These are phyloP conservation scores for Aspergillus cavernicola DNA, from an alignment of 495 filamentous ascomycete species.

Conservation along the genomic window DNA sequence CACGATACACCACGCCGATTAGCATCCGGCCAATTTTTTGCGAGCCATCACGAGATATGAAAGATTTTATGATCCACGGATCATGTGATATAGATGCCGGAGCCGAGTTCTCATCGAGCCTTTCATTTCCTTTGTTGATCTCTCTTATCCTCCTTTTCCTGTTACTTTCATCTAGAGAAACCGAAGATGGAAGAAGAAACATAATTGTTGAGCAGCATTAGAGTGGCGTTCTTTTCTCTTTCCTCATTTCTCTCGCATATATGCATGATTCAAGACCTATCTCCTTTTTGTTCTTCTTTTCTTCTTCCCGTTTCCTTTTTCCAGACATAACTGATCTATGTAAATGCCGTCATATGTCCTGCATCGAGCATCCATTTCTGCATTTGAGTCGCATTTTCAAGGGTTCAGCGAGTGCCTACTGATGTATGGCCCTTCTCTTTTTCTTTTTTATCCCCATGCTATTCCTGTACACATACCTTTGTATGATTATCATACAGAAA, in stretches of 20 bases:
- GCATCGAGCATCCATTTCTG: slow-evolving; percentile 24
- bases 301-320: slow-evolving; percentile 9
- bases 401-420: slow-evolving; percentile 30
- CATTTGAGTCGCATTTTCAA: slow-evolving; percentile 26
- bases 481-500: slow-evolving; percentile 5
- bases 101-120: slow-evolving; percentile 17
- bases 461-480: slow-evolving; percentile 10
- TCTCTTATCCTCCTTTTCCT: slow-evolving; percentile 14
- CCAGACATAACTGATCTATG: slow-evolving; percentile 7
- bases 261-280: slow-evolving; percentile 22
- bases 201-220: slow-evolving; percentile 27
- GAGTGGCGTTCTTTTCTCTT: slow-evolving; percentile 25
- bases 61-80: slow-evolving; percentile 47
- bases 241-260: slow-evolving; percentile 19
- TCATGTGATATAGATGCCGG: slow-evolving; percentile 47
- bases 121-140: slow-evolving; percentile 19
- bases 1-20: slow-evolving; percentile 18
- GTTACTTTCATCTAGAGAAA: slow-evolving; percentile 10
- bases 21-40: slow-evolving; percentile 12
- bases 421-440: background rate
- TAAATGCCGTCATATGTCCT: slow-evolving; percentile 29
- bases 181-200: slow-evolving; percentile 16
- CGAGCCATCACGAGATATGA: slow-evolving; percentile 39
- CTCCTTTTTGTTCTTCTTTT: slow-evolving; percentile 10
- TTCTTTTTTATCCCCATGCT: background rate